Evolutionary conservation across 2,329 filamentous ascomycete genomes (phyloP).

Genomic region (Fusarium incarnatum): DNA sequence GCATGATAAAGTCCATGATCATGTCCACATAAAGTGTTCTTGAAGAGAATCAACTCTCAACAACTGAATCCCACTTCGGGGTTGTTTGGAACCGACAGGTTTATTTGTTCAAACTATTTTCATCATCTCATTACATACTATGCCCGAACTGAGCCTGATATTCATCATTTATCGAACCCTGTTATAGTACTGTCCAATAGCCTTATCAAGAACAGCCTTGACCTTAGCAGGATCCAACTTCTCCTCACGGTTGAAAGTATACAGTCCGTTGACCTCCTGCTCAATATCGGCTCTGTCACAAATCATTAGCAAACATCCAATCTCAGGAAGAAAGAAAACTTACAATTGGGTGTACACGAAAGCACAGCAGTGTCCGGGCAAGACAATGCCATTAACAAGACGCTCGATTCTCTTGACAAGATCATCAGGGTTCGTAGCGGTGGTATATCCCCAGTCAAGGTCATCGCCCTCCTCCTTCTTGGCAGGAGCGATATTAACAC

Average conservation of each 20-base stretch:
- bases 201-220: constrained; percentile 68
- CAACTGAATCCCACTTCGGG: fast-evolving
- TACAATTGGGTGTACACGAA: constrained; percentile 76
- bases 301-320: constrained; percentile 13
- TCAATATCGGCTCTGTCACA: constrained; percentile 66
- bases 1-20: constrained; percentile 11
- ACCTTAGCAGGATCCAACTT: constrained; percentile 70
- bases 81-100: neutral
- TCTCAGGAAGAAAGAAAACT: constrained; percentile 45
- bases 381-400: constrained; percentile 68
- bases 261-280: constrained; percentile 76
- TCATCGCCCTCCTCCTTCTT: constrained; percentile 54
- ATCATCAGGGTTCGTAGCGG: constrained; percentile 69
- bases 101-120: neutral
- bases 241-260: constrained; percentile 69
- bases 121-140: neutral
- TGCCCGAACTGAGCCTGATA: neutral
- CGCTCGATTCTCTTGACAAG: constrained; percentile 68
- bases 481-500: constrained; percentile 71
- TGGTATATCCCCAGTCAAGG: constrained; percentile 76
- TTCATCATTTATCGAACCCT: constrained; percentile 32
- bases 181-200: constrained; percentile 60
- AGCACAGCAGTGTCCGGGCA: constrained; percentile 68
- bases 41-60: neutral
- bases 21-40: neutral